A percentile compares a stretch with the other conserved stretches of the same genome.
These are phyloP conservation scores for Aspergillus carbonarius DNA, from an alignment of 2,329 filamentous ascomycete species.

Conservation along the genomic window DNA sequence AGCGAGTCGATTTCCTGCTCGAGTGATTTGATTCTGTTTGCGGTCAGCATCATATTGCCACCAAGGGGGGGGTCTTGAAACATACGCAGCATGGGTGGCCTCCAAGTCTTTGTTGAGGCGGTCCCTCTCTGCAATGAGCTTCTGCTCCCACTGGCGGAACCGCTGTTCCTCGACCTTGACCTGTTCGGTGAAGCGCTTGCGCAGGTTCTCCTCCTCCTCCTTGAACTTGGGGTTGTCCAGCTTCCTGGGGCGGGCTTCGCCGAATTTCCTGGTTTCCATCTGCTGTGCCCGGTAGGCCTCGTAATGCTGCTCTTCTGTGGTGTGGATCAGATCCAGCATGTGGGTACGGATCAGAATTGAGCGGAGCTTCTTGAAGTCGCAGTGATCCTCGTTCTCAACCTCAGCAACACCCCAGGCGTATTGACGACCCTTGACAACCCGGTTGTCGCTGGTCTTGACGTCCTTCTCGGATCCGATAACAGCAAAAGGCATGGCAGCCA, in stretches of 20 bases:
- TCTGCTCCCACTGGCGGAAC: slow-evolving; percentile 99
- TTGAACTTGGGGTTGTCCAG: slow-evolving; percentile 99
- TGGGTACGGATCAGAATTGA: slow-evolving; percentile 98
- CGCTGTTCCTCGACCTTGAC: slow-evolving; percentile 99
- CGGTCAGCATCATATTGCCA: slow-evolving; percentile 27
- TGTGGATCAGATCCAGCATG: slow-evolving; percentile 99
- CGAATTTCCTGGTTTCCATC: slow-evolving; percentile 99
- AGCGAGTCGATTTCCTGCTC: slow-evolving; percentile 91
- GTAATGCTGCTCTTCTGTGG: slow-evolving; percentile 98
- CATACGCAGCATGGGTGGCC: slow-evolving; percentile 80
- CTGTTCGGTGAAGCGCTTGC: slow-evolving; percentile 99
- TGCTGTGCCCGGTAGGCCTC: slow-evolving; percentile 98
- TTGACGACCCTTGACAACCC: slow-evolving; percentile 97
- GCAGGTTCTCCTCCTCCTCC: slow-evolving; percentile 96
- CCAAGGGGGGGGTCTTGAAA: slow-evolving; percentile 13
- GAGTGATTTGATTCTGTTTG: slow-evolving; percentile 49
- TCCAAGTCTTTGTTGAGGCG: slow-evolving; percentile 99
- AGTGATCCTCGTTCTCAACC: slow-evolving; percentile 99
- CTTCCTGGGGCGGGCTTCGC: slow-evolving; percentile 94
- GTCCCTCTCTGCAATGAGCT: slow-evolving; percentile 97
- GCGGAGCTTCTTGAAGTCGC: slow-evolving; percentile 99
- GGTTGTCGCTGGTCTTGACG: slow-evolving; percentile 91
- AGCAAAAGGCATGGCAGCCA: slow-evolving; percentile 97
- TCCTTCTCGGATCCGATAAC: slow-evolving; percentile 99
- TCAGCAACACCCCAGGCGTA: slow-evolving; percentile 99